These are phyloP conservation scores for Chalaropsis ovoidea DNA, from an alignment of 2,329 filamentous ascomycete species.

Conservation along the genomic window DNA sequence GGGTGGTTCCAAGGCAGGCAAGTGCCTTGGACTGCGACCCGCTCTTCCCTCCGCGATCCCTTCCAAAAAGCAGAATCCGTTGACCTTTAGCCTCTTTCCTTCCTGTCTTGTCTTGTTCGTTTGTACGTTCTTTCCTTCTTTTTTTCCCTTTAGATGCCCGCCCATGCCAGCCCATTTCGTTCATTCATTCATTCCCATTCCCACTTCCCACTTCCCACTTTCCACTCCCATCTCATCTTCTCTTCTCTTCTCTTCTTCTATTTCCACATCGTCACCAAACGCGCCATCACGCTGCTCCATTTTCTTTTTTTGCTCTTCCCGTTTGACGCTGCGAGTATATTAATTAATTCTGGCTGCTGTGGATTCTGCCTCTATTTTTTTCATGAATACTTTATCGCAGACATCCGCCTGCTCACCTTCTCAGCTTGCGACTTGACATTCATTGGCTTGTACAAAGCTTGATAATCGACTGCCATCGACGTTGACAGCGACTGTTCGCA, in stretches of 20 bases:
- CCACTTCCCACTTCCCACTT: conserved; percentile 8
- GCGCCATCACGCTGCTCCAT: conserved; percentile 1
- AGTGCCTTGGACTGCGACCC: too few species aligned
- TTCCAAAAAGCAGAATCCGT: conserved; percentile 4
- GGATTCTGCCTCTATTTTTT: neutral
- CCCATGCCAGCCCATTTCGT: neutral
- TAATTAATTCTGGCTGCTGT: conserved; percentile 1
- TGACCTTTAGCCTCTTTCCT: conserved; percentile 19
- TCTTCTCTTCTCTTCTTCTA: neutral
- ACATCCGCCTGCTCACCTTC: neutral
- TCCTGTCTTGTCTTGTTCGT: conserved; percentile 14
- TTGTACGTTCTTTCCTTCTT: conserved; percentile 13
- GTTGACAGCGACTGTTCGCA: neutral
- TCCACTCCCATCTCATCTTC: neutral
- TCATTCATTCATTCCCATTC: conserved; percentile 10
- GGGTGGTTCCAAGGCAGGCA: too few species aligned
- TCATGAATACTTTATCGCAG: conserved; percentile 9
- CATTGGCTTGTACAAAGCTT: conserved; percentile 9
- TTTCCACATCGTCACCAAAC: neutral
- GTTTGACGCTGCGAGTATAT: neutral
- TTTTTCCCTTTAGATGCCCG: conserved; percentile 13
- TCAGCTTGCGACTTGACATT: conserved; percentile 12
- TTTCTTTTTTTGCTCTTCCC: neutral
- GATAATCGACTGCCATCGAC: neutral
- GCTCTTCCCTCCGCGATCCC: conserved; percentile 20